phyloP scores from a whole-genome alignment of 2,329 filamentous ascomycete species.

The Dothideomycetes sp. region DNA sequence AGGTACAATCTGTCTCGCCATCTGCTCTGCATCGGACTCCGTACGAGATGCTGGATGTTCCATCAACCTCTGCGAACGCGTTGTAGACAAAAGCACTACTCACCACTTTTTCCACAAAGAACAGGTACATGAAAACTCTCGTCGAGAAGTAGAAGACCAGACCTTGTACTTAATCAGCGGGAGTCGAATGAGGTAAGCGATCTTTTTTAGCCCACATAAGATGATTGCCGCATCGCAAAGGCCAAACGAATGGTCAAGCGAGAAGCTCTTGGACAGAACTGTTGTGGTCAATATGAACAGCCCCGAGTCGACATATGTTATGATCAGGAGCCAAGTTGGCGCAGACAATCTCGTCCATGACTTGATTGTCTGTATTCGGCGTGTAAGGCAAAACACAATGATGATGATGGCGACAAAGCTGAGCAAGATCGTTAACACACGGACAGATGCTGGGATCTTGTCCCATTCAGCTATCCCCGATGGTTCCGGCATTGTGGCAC shows the following conservation, averaged over 20 bases:
- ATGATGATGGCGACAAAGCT: neutral
- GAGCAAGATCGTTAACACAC: neutral
- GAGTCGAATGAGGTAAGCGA: neutral
- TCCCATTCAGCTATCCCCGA: neutral
- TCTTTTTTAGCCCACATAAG: neutral
- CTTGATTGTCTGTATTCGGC: neutral
- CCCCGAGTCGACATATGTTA: constrained; percentile 3
- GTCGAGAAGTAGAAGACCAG: neutral
- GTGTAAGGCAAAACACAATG: constrained; percentile 1
- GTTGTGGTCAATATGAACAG: constrained; percentile 4
- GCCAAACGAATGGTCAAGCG: neutral
- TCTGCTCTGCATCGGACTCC: neutral
- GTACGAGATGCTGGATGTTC: neutral
- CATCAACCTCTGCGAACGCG: too few relatives aligned
- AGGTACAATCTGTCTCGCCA: constrained; percentile 3
- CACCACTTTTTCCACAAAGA: constrained; percentile 3
- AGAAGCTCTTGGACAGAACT: neutral
- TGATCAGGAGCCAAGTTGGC: neutral
- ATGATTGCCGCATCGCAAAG: constrained; percentile 3
- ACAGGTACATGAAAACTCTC: neutral
- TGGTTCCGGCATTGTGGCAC: too few relatives aligned
- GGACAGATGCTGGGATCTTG: neutral
- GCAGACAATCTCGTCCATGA: neutral
- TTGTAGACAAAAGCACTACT: too few relatives aligned
- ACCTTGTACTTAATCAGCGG: neutral